Conservation (phyloP, 495 filamentous ascomycete genomes). For the Staphylotrichum longicolle region DNA sequence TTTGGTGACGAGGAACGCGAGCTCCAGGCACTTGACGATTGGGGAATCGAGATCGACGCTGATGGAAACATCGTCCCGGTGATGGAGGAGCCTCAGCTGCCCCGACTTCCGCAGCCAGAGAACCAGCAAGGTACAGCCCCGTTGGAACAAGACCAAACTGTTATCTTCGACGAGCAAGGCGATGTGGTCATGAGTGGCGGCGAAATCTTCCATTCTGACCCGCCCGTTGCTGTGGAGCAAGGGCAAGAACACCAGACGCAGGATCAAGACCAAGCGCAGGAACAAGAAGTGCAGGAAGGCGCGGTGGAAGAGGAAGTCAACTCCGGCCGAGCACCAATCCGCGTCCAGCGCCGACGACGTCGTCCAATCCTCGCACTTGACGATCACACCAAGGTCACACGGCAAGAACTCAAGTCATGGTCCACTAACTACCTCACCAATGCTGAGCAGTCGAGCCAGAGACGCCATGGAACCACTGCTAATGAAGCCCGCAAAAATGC, state of each 20-base stretch:
- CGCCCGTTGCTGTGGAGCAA: conserved; percentile 8
- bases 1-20: conserved; percentile 32
- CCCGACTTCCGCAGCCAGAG: conserved; percentile 29
- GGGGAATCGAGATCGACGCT: conserved; percentile 44
- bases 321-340: conserved; percentile 23
- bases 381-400: conserved; percentile 49
- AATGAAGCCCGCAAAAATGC: conserved; percentile 46
- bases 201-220: conserved; percentile 15
- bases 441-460: conserved; percentile 44
- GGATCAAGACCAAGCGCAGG: conserved; percentile 2
- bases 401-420: conserved; percentile 57
- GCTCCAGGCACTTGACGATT: conserved; percentile 33
- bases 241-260: background rate
- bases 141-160: conserved; percentile 10
- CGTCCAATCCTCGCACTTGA: conserved; percentile 38
- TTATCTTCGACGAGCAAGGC: conserved; percentile 22
- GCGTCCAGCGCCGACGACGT: conserved; percentile 30
- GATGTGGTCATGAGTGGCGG: conserved; percentile 26
- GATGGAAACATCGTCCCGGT: conserved; percentile 37
- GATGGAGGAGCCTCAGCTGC: conserved; percentile 40
- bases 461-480: conserved; percentile 17
- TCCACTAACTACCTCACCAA: conserved; percentile 56
- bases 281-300: conserved; percentile 21
- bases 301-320: conserved; percentile 24
- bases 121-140: background rate